Evolutionary conservation across 2,329 filamentous ascomycete species (phyloP).

Genomic region (Cladophialophora yegresii): DNA sequence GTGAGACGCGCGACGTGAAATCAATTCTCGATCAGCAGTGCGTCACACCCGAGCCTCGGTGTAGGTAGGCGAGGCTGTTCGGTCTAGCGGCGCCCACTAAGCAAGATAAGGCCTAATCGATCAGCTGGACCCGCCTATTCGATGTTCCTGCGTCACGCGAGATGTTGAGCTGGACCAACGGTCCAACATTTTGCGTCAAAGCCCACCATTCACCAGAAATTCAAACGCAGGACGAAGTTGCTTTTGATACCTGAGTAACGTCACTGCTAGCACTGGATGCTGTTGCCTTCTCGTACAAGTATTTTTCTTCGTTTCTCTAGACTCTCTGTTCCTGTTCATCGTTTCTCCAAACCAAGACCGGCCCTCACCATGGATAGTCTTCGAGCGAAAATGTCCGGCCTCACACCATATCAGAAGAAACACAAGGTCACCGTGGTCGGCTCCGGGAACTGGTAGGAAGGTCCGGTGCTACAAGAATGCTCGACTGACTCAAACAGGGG

Average conservation of each 20-base stretch:
- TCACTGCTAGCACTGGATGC: slow-evolving; percentile 22
- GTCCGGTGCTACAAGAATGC: background rate
- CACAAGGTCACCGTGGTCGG: slow-evolving; percentile 94
- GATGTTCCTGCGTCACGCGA: slow-evolving; percentile 32
- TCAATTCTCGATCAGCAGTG: background rate
- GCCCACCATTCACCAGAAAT: slow-evolving; percentile 22
- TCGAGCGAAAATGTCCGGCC: slow-evolving; percentile 49
- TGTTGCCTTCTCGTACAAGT: slow-evolving; percentile 20
- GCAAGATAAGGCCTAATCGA: slow-evolving; percentile 4
- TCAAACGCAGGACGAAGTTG: slow-evolving; percentile 2
- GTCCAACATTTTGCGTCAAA: slow-evolving; percentile 31
- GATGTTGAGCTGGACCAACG: slow-evolving; percentile 31
- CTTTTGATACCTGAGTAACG: slow-evolving; percentile 7
- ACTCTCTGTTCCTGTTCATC: slow-evolving; percentile 14
- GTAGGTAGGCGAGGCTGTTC: background rate
- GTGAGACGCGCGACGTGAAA: background rate
- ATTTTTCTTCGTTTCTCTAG: slow-evolving; percentile 25
- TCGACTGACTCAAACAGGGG: slow-evolving; percentile 61
- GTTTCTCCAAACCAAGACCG: slow-evolving; percentile 2
- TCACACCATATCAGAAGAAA: slow-evolving; percentile 63
- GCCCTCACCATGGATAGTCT: slow-evolving; percentile 28
- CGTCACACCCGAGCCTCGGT: slow-evolving; percentile 1
- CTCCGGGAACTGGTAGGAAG: slow-evolving; percentile 85
- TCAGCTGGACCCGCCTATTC: slow-evolving; percentile 12
- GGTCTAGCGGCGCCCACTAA: slow-evolving; percentile 2